Evolutionary conservation across 345 rosid species (phyloP), one percentile per base, ranked within the genome.

Genomic region (Salix udensis): DNA sequence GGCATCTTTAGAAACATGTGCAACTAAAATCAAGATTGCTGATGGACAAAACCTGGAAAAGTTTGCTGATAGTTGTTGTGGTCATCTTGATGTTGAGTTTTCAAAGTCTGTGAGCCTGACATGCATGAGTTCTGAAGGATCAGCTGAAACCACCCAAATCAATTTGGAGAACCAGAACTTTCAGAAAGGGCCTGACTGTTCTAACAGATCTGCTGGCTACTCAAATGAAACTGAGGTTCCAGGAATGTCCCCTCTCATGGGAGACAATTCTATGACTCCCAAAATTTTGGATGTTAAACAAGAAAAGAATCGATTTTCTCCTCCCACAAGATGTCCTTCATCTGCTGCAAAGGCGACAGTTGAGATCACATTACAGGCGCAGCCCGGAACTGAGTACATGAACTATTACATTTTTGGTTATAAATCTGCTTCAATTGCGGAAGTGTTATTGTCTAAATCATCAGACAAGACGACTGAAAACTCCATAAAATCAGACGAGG

Each of bases 341-440:
- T 76, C 85, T 80, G 77, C 61, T 39, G 77, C 76, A 19, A 81
- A 81, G 64, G 69, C 79, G 30, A 76, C 81, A 82, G 77, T 73
- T 75, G 79, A 77, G 80, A 79, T 74, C 40, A 62, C n/a, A 72
- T 61, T 74, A 21, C 78, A 80, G 70, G 73, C 74, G 53, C 88
- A 80, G 76, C 61, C 69, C 50, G 85, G 75, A 78, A 84, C 67
- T 77, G 83, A 84, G 61, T 96, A 96, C 81, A 64, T 85, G 77
- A 96, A 96, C 82, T 82, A 66, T 76, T 96, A 96, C 75, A 79
- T 85, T 75, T 92, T 91, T 88, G 97, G 96, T 72, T 88, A 73
- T 80, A 84, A 84, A 81, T 89, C 96, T 77, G 86, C 93, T 34
- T 81, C 82, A 76, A 74, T 93, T 84, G 90, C 80, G 16, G 92